Evolutionary conservation across 805 yeast genomes (phyloP), one percentile per base, ranked within the genome.

Genomic region (Pichia nanzhaoensis): DNA sequence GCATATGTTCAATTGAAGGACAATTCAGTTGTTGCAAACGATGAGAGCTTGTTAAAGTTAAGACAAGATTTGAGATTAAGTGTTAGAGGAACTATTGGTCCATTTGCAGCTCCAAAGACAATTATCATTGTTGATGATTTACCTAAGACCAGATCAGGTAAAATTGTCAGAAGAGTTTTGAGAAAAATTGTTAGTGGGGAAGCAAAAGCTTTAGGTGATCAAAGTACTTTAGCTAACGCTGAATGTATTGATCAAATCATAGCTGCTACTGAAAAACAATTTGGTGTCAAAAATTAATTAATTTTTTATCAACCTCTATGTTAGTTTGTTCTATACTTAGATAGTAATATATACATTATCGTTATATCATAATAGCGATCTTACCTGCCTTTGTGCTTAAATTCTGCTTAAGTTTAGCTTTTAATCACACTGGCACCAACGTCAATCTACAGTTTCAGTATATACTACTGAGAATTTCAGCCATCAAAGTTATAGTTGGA

Each of bases 71-170:
- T 95, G 52, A 77, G 89, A 47, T 70, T 89, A 67, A 87, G 88
- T 51, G 96, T 93, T 41, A 80, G 99, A 67, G 84, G 86, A 64
- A 88, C 84, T 60, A 89, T 89, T 65, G 96, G 96, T 37, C 88
- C 88, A 40, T 88, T 88, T 68, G 99, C 99, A 18, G 95, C 98
- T 46, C 99, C 99, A 61, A 90, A 90, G 68, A 71, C 81, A 41
- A 69, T 70, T 47, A 81, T 90, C 48, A 69, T 90, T 48, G 95
- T 91, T 45, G 82, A 80, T 49, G 98, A 93, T 63, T 78, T 93
- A 66, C 99, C 99, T 69, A 93, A 91, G 78, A 93, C 99, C 20
- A 81, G 99, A 71, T 88, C 96, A 10, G 99, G 99, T 57, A 93
- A 93, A 76, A 91, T 93, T 63, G 91, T 93, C 95, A 85, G 99